Conservation (phyloP, 1,284 basidiomycete species). For the Pholiota adiposa region DNA sequence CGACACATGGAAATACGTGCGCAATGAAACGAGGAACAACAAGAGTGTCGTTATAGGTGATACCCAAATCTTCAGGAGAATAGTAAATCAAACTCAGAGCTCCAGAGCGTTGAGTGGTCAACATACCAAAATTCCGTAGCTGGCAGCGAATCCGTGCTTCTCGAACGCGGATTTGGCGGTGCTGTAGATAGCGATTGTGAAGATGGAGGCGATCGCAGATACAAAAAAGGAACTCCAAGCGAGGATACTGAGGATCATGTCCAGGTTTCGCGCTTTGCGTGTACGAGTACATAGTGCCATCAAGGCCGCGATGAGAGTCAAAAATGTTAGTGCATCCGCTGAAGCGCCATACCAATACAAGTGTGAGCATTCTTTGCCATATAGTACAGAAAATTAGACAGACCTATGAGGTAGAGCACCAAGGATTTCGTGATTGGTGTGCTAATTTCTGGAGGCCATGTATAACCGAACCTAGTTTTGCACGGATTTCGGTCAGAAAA, state of each 20-base stretch:
- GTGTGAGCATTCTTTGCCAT: background rate
- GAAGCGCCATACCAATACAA: too few relatives aligned
- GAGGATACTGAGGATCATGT: slow-evolving; percentile 30
- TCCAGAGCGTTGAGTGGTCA: background rate
- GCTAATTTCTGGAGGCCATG: slow-evolving; percentile 37
- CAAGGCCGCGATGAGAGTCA: slow-evolving; percentile 31
- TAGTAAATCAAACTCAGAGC: background rate
- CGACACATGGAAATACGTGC: slow-evolving; percentile 17
- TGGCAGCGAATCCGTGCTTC: slow-evolving; percentile 31
- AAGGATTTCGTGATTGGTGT: slow-evolving; percentile 35
- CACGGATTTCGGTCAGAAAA: too few relatives aligned
- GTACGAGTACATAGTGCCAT: slow-evolving; percentile 23
- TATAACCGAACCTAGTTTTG: slow-evolving; percentile 35
- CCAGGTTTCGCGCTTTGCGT: slow-evolving; percentile 18
- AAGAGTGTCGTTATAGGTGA: slow-evolving; percentile 32
- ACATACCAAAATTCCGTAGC: slow-evolving; percentile 38
- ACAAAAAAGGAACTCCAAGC: slow-evolving; percentile 28
- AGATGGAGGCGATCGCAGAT: slow-evolving; percentile 33
- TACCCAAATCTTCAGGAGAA: slow-evolving; percentile 31
- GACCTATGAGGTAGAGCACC: slow-evolving; percentile 38
- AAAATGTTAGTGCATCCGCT: slow-evolving; percentile 31
- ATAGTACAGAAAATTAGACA: background rate
- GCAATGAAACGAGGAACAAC: slow-evolving; percentile 25
- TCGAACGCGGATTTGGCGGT: slow-evolving; percentile 34
- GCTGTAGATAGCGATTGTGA: slow-evolving; percentile 36